Percentiles rank a stretch among this genome's conserved stretches.
Conservation (phyloP, 192 early-diverging fungal genomes). For the Geranomyces variabilis region DNA sequence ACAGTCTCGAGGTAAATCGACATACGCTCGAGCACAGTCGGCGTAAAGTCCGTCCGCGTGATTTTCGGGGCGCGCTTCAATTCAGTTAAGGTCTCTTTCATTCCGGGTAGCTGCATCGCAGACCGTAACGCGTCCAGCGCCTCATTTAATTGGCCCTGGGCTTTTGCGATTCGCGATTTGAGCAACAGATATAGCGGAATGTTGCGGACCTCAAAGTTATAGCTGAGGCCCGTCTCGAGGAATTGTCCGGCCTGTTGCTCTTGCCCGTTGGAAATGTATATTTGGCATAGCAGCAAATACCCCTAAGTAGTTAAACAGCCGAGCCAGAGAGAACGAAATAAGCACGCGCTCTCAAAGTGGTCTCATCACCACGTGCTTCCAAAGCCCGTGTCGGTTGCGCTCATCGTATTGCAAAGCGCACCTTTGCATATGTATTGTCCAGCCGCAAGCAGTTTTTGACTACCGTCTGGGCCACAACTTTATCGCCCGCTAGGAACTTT, state of each 20-base stretch:
- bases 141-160: slow-evolving; percentile 43
- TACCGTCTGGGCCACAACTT: slow-evolving; percentile 33
- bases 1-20: slow-evolving; percentile 49
- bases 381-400: neutral
- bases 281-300: slow-evolving; percentile 51
- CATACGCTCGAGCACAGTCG: slow-evolving; percentile 38
- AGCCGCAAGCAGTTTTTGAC: slow-evolving; percentile 42
- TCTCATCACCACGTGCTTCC: no score
- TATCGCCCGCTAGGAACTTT: slow-evolving; percentile 47
- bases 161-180: slow-evolving; percentile 47
- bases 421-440: slow-evolving; percentile 45
- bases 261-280: slow-evolving; percentile 42
- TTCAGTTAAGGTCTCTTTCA: slow-evolving; percentile 36
- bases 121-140: slow-evolving; percentile 38
- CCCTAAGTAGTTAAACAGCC: slow-evolving; percentile 32
- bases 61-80: slow-evolving; percentile 21
- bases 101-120: slow-evolving; percentile 43
- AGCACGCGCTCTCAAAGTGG: no score
- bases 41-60: slow-evolving; percentile 22
- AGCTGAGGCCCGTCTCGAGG: slow-evolving; percentile 58
- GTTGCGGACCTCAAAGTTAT: slow-evolving; percentile 57
- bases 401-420: slow-evolving; percentile 14
- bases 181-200: slow-evolving; percentile 47
- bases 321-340: no score
- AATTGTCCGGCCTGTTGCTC: slow-evolving; percentile 38